These are phyloP conservation scores for Albatrellus sp. DNA, from an alignment of 1,284 basidiomycete genomes.

Conservation along the genomic window DNA sequence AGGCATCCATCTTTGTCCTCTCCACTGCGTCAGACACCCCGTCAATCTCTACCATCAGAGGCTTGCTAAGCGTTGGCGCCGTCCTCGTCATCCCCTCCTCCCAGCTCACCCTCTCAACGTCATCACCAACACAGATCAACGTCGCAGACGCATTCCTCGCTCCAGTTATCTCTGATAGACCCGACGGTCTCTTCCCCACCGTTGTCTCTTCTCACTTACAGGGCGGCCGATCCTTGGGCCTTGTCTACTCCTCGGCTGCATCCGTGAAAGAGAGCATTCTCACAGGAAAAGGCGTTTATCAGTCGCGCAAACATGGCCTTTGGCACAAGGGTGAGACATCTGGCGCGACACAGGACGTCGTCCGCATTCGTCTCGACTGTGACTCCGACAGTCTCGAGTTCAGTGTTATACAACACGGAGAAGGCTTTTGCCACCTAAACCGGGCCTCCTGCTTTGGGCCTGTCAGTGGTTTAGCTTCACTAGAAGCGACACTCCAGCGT, in stretches of 20 bases:
- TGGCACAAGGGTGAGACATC: conserved; percentile 98
- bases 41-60: conserved; percentile 39
- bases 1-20: conserved; percentile 51
- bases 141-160: conserved; percentile 83
- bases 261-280: conserved; percentile 82
- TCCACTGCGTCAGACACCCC: conserved; percentile 33
- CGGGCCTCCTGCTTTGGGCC: conserved; percentile 81
- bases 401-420: conserved; percentile 81
- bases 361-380: conserved; percentile 82
- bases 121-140: conserved; percentile 50
- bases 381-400: conserved; percentile 91
- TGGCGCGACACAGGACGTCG: conserved; percentile 84
- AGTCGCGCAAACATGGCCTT: conserved; percentile 90
- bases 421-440: conserved; percentile 90
- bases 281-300: conserved; percentile 89
- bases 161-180: conserved; percentile 74
- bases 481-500: conserved; percentile 73
- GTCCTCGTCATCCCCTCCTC: conserved; percentile 67
- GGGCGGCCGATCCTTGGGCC: conserved; percentile 72
- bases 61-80: conserved; percentile 46
- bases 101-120: conserved; percentile 48
- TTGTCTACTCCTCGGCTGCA: conserved; percentile 93
- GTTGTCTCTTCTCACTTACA: conserved; percentile 71
- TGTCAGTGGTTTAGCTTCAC: conserved; percentile 63
- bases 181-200: conserved; percentile 90